These are phyloP conservation scores for Yarrowia divulgata DNA, from an alignment of 805 yeast genomes.

Conservation along the genomic window DNA sequence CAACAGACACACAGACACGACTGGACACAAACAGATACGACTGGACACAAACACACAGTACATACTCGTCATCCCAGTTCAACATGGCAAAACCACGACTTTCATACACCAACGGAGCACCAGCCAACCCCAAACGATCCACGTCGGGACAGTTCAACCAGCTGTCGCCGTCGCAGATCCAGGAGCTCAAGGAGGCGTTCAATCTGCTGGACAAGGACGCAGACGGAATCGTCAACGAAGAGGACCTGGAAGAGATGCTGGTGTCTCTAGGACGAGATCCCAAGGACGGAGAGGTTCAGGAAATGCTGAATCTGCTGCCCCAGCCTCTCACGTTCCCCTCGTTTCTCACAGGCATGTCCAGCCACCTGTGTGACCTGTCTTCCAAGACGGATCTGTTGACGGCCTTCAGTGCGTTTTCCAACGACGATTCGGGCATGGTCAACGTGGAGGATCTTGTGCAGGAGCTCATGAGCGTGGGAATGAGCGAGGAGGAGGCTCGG, in stretches of 20 bases:
- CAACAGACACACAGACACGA: too few relatives aligned
- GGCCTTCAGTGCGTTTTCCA: conserved; percentile 65
- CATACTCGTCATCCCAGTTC: not conserved
- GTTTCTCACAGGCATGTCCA: conserved; percentile 68
- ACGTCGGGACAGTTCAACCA: conserved; percentile 52
- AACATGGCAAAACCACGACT: conserved; percentile 35
- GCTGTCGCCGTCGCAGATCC: conserved; percentile 68
- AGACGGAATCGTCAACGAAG: conserved; percentile 59
- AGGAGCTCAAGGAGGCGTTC: conserved; percentile 75
- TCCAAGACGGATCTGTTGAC: conserved; percentile 60
- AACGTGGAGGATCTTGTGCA: conserved; percentile 59
- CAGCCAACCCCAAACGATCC: conserved; percentile 36
- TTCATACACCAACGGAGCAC: conserved; percentile 31
- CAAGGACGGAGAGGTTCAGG: conserved; percentile 53
- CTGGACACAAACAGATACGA: too few relatives aligned
- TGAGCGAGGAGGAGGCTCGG: conserved; percentile 54
- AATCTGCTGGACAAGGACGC: conserved; percentile 81
- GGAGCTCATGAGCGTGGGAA: conserved; percentile 58
- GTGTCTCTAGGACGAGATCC: conserved; percentile 52
- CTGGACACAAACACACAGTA: not conserved
- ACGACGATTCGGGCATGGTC: conserved; percentile 53
- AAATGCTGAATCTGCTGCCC: conserved; percentile 58
- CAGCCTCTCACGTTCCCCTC: conserved; percentile 65
- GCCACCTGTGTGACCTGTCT: conserved; percentile 60
- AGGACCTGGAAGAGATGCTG: conserved; percentile 58